A percentile compares a stretch with the other conserved stretches of the same genome.
phyloP scores from a whole-genome alignment of 768 basidiomycete species.

The Lanmaoa pseudosensibilis region DNA sequence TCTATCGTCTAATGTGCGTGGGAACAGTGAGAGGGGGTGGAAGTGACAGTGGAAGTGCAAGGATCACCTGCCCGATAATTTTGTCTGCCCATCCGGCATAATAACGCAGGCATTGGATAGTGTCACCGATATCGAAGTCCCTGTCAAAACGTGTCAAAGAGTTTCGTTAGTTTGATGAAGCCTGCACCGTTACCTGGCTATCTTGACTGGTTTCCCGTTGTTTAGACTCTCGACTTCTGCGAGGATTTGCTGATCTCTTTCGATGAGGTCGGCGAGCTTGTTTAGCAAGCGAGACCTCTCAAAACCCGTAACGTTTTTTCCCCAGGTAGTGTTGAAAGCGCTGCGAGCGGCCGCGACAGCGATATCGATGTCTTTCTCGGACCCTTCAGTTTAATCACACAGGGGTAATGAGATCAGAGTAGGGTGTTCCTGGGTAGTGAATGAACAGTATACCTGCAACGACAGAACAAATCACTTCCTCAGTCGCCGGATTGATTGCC shows the following conservation, averaged over 20 bases:
- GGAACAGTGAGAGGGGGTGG: conserved; percentile 2
- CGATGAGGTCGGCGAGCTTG: conserved; percentile 88
- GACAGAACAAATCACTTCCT: conserved; percentile 68
- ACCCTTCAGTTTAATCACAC: conserved; percentile 41
- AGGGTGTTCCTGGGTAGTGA: background rate
- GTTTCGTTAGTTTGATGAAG: conserved; percentile 24
- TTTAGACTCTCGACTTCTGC: conserved; percentile 85
- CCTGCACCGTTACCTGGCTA: conserved; percentile 47
- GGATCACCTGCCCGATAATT: conserved; percentile 75
- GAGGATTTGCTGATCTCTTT: conserved; percentile 76
- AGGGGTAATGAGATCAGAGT: conserved; percentile 1
- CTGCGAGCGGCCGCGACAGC: conserved; percentile 82
- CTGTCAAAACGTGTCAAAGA: conserved; percentile 36
- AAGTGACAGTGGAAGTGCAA: conserved; percentile 2
- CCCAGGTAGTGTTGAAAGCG: conserved; percentile 87
- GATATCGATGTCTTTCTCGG: conserved; percentile 73
- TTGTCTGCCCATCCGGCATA: conserved; percentile 98
- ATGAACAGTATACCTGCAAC: conserved; percentile 48
- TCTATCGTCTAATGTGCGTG: conserved; percentile 60
- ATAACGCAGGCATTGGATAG: conserved; percentile 77
- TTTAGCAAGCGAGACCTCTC: conserved; percentile 79
- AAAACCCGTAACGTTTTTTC: conserved; percentile 80
- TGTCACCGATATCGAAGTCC: conserved; percentile 81
- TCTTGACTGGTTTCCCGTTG: conserved; percentile 85
- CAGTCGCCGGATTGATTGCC: conserved; percentile 80